These are phyloP conservation scores for Mucor racemosus DNA, from an alignment of 371 early-diverging fungal genomes.

Conservation along the genomic window DNA sequence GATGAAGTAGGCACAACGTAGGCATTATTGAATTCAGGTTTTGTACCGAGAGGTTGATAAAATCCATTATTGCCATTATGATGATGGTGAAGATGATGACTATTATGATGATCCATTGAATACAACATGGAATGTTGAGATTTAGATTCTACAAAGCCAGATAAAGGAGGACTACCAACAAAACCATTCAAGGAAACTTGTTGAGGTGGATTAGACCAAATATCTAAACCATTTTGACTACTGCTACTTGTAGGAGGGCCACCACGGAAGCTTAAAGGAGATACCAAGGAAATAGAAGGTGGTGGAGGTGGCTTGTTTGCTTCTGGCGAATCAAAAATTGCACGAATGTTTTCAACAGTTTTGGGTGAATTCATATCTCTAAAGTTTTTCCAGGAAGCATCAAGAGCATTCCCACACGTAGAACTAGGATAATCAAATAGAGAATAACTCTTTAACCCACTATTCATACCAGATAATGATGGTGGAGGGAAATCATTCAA, in stretches of 20 bases:
- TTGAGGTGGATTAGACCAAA: constrained; percentile 31
- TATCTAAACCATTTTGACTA: constrained; percentile 23
- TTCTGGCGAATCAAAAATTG: constrained; percentile 44
- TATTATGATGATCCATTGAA: constrained; percentile 1
- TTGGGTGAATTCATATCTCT: constrained; percentile 46
- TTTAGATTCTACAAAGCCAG: constrained; percentile 26
- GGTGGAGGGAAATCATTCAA: constrained; percentile 19
- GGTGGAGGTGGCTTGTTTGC: constrained; percentile 24
- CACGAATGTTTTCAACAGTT: constrained; percentile 45
- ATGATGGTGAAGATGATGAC: constrained; percentile 1
- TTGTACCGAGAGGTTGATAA: constrained; percentile 24
- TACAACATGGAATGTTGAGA: constrained; percentile 20
- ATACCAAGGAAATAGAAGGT: constrained; percentile 19
- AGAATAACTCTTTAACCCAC: constrained; percentile 26
- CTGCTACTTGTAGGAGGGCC: constrained; percentile 14
- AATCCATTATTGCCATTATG: constrained; percentile 28
- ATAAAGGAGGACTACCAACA: constrained; percentile 27
- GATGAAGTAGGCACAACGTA: constrained; percentile 47
- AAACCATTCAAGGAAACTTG: constrained; percentile 26
- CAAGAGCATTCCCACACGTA: constrained; percentile 27
- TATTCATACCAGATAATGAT: constrained; percentile 13
- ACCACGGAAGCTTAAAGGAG: constrained; percentile 27
- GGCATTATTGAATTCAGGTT: constrained; percentile 38
- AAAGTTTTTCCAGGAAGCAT: constrained; percentile 47
- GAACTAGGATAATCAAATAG: constrained; percentile 31